These are phyloP conservation scores for Aspergillus puulaauensis DNA, from an alignment of 2,329 filamentous ascomycete species.

Conservation along the genomic window DNA sequence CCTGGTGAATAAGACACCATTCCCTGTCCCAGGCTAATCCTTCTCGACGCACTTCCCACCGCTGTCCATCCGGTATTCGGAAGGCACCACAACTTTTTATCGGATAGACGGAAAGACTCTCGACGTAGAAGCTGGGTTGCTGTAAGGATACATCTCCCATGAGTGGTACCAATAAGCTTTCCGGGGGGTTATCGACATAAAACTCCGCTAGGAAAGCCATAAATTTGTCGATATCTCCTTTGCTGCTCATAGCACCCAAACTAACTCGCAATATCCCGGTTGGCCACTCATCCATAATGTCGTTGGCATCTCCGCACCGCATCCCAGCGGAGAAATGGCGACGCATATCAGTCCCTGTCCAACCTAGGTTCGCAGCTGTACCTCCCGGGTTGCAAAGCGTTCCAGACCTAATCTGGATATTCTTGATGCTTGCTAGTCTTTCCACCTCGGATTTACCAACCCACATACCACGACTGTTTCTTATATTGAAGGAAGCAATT, in stretches of 20 bases:
- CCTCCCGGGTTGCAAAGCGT: conserved; percentile 91
- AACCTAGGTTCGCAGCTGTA: conserved; percentile 68
- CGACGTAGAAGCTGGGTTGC: conserved; percentile 51
- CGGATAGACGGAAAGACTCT: conserved; percentile 74
- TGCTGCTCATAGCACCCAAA: conserved; percentile 84
- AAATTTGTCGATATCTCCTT: conserved; percentile 71
- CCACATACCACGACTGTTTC: conserved; percentile 68
- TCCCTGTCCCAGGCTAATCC: conserved; percentile 93
- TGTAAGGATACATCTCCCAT: conserved; percentile 4
- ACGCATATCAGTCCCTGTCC: conserved; percentile 79
- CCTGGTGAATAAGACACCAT: conserved; percentile 90
- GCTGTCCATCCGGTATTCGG: conserved; percentile 58
- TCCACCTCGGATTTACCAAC: conserved; percentile 82
- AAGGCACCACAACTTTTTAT: conserved; percentile 93
- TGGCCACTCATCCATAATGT: conserved; percentile 79
- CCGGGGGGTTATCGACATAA: conserved; percentile 48
- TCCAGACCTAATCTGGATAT: conserved; percentile 83
- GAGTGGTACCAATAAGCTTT: conserved; percentile 18
- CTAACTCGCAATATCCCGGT: conserved; percentile 85
- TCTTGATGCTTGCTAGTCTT: conserved; percentile 74
- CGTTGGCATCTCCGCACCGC: conserved; percentile 79
- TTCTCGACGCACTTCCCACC: conserved; percentile 78
- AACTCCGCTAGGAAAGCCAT: conserved; percentile 71
- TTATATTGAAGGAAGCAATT: conserved; percentile 80
- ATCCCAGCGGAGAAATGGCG: conserved; percentile 82